Evolutionary conservation across 208 protist species (phyloP).

Genomic region (Tetramitus jugosus): DNA sequence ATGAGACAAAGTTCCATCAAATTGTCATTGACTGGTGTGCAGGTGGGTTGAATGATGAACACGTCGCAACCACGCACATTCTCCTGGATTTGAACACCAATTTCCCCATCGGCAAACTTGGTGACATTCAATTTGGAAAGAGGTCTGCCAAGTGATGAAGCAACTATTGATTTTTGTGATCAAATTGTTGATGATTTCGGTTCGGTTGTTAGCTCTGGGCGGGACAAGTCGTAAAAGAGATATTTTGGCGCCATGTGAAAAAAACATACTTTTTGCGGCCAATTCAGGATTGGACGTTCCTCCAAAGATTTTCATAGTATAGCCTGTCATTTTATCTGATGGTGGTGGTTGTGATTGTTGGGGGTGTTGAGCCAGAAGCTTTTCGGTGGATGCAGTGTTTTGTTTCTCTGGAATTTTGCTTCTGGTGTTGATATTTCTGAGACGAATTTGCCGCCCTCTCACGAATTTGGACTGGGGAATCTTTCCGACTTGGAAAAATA

Average conservation of each 20-base stretch:
- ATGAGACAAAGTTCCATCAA: slow-evolving; percentile 90
- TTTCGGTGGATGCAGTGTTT: too few species aligned
- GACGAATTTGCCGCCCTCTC: too few species aligned
- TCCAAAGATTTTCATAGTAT: background rate
- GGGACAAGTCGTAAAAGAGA: too few species aligned
- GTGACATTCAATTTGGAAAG: slow-evolving; percentile 64
- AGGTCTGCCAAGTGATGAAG: slow-evolving; percentile 44
- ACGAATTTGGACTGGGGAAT: too few species aligned
- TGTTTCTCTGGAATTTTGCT: too few species aligned
- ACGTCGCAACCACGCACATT: slow-evolving; percentile 84
- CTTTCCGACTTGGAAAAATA: too few species aligned
- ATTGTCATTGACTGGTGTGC: slow-evolving; percentile 82
- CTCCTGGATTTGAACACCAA: slow-evolving; percentile 78
- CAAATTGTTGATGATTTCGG: background rate
- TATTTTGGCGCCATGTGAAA: too few species aligned
- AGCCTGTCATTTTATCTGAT: too few species aligned
- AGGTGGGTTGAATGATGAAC: slow-evolving; percentile 90
- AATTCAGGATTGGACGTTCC: background rate
- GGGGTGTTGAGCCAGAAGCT: too few species aligned
- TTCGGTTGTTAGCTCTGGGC: too few species aligned
- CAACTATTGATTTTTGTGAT: background rate
- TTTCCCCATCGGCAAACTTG: slow-evolving; percentile 72
- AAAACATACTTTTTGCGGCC: background rate
- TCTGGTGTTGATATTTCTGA: too few species aligned
- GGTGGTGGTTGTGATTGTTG: too few species aligned